A percentile compares a stretch with the other conserved stretches of the same genome.
These are phyloP conservation scores for Aspergillus carbonarius DNA, from an alignment of 2,329 filamentous ascomycete species.

Conservation along the genomic window DNA sequence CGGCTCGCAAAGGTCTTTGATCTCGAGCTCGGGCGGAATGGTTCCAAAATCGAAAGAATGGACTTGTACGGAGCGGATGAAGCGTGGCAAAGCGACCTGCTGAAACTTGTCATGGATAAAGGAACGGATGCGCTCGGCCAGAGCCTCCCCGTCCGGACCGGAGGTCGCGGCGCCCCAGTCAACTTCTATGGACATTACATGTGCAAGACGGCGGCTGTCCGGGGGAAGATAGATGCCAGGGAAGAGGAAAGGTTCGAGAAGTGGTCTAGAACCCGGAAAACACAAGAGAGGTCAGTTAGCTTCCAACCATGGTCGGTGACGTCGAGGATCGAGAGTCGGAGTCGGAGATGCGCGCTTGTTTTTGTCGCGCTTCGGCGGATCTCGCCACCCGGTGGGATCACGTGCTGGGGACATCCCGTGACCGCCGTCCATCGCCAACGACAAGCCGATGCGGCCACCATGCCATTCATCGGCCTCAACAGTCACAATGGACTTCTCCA, in stretches of 20 bases:
- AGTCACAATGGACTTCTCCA: not conserved
- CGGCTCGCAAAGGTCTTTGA: constrained; percentile 96
- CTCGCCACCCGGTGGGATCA: not conserved
- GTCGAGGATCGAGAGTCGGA: not conserved
- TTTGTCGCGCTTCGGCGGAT: not conserved
- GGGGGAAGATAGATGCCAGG: not conserved
- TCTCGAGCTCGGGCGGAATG: constrained; percentile 77
- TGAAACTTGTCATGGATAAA: constrained; percentile 98
- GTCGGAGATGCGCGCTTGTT: not conserved
- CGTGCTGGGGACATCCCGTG: not conserved
- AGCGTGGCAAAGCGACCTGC: constrained; percentile 82
- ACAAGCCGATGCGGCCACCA: not conserved
- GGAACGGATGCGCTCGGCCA: constrained; percentile 81
- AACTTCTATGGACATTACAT: constrained; percentile 90
- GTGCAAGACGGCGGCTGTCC: constrained; percentile 11
- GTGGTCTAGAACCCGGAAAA: not conserved
- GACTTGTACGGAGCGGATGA: constrained; percentile 94
- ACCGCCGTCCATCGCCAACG: constrained; percentile 1
- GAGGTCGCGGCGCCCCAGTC: constrained; percentile 92
- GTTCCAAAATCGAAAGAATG: constrained; percentile 91
- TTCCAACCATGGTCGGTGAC: not conserved
- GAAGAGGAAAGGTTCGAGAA: not conserved
- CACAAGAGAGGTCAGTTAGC: not conserved
- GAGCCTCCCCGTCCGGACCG: constrained; percentile 79
- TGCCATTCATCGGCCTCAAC: not conserved